These are phyloP conservation scores for Glutinoglossum americanum DNA, from an alignment of 495 filamentous ascomycete genomes.

Conservation along the genomic window DNA sequence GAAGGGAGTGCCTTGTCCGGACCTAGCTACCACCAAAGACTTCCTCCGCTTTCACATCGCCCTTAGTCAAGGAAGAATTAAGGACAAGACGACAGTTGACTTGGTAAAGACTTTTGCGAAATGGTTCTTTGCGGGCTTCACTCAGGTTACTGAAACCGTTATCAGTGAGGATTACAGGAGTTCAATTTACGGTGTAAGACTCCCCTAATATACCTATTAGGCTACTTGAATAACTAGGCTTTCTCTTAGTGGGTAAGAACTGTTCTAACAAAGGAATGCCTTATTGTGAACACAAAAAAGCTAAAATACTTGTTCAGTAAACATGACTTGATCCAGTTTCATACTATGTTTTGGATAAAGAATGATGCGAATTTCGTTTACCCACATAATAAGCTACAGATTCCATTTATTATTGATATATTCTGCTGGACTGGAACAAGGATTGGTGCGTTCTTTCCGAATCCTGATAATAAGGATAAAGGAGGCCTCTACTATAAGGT, in stretches of 20 bases:
- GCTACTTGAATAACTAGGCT: not conserved
- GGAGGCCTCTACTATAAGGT: not conserved
- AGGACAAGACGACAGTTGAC: conserved; percentile 5
- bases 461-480: not conserved
- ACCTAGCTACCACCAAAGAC: conserved; percentile 7
- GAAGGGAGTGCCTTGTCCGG: conserved; percentile 5
- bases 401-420: not conserved
- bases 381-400: not conserved
- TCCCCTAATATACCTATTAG: not conserved
- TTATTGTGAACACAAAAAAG: conserved; percentile 8
- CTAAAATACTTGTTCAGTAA: conserved; percentile 5
- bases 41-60: not conserved
- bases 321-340: conserved; percentile 3
- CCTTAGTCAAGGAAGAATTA: conserved; percentile 5
- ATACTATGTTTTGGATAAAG: not conserved
- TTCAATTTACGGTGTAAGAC: conserved; percentile 2
- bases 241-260: conserved; percentile 4
- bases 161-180: conserved; percentile 6
- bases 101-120: conserved; percentile 8
- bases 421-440: not conserved
- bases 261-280: conserved; percentile 2
- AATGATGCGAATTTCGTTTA: not conserved
- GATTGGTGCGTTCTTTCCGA: not conserved
- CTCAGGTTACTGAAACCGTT: conserved; percentile 5
- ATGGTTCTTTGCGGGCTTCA: conserved; percentile 8